phyloP scores from a whole-genome alignment of 2,329 filamentous ascomycete species.

The Cryphonectria japonica region DNA sequence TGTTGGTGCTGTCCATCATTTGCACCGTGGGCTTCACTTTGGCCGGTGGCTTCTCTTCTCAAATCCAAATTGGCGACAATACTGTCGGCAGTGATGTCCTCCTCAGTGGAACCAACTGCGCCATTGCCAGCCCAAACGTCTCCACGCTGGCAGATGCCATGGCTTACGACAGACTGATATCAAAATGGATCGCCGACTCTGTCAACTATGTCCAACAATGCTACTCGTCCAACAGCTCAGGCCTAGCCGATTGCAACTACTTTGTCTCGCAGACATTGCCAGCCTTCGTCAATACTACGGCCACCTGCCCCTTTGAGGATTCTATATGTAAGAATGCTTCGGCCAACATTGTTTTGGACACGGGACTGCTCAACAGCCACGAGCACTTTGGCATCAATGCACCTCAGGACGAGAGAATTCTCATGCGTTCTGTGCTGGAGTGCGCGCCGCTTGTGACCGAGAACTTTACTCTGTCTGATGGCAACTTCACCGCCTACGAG shows the following conservation, averaged over 20 bases:
- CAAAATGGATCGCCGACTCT: neutral
- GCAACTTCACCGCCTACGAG: constrained; percentile 21
- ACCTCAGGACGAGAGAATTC: constrained; percentile 28
- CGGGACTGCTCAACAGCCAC: constrained; percentile 31
- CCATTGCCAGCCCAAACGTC: neutral
- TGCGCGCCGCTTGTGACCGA: constrained; percentile 24
- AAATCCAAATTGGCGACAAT: constrained; percentile 7
- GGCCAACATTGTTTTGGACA: constrained; percentile 26
- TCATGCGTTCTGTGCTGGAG: constrained; percentile 6
- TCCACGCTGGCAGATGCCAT: neutral
- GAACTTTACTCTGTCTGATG: neutral
- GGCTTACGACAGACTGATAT: neutral
- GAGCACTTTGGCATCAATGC: constrained; percentile 33
- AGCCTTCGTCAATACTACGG: constrained; percentile 7
- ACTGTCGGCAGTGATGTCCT: constrained; percentile 10
- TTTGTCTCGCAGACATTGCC: constrained; percentile 9
- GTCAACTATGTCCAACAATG: constrained; percentile 29
- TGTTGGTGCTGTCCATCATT: constrained; percentile 1
- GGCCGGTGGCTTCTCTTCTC: constrained; percentile 17
- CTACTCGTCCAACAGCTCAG: constrained; percentile 27
- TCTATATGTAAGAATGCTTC: constrained; percentile 24
- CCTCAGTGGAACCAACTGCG: constrained; percentile 24
- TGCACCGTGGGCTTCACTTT: constrained; percentile 16
- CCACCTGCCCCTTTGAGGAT: constrained; percentile 31
- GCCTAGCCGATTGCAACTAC: constrained; percentile 16